phyloP scores from a whole-genome alignment of 352 stramenopile genomes.

The Globisporangium sylvaticum region DNA sequence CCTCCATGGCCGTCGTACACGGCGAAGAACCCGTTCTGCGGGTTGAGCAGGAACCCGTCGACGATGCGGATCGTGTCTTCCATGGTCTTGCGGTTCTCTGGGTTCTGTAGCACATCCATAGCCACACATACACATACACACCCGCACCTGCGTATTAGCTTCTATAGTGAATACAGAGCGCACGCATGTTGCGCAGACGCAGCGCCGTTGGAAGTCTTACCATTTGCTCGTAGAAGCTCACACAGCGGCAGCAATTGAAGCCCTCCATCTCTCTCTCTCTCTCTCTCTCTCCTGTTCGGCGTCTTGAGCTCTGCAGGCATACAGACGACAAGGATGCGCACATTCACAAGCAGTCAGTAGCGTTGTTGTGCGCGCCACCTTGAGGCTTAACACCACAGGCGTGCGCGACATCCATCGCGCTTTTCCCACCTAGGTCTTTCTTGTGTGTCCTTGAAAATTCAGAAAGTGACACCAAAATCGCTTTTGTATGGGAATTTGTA shows the following conservation, averaged over 20 bases:
- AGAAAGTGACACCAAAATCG: not conserved
- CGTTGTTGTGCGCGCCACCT: not conserved
- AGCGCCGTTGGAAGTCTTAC: constrained; percentile 19
- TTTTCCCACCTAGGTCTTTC: not conserved
- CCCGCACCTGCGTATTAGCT: not conserved
- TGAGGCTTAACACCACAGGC: not conserved
- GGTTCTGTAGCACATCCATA: constrained; percentile 41
- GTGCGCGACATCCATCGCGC: not conserved
- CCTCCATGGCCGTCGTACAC: constrained; percentile 80
- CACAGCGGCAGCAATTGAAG: constrained; percentile 56
- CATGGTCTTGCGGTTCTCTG: constrained; percentile 72
- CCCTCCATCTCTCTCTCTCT: constrained; percentile 7
- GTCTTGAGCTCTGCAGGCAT: not conserved
- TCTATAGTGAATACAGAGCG: not conserved
- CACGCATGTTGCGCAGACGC: too few species aligned
- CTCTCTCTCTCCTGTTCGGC: not conserved
- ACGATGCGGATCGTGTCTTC: constrained; percentile 76
- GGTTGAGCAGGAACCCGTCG: constrained; percentile 54
- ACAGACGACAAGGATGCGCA: not conserved
- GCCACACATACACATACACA: not conserved
- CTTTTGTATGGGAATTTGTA: too few species aligned
- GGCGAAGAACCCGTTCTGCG: constrained; percentile 67
- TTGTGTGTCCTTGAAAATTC: not conserved
- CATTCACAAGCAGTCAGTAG: not conserved
- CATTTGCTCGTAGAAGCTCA: constrained; percentile 81